A percentile compares a stretch with the other conserved stretches of the same genome.
These are phyloP conservation scores for Incumbomyces lentus DNA, from an alignment of 2,329 filamentous ascomycete genomes.

Conservation along the genomic window DNA sequence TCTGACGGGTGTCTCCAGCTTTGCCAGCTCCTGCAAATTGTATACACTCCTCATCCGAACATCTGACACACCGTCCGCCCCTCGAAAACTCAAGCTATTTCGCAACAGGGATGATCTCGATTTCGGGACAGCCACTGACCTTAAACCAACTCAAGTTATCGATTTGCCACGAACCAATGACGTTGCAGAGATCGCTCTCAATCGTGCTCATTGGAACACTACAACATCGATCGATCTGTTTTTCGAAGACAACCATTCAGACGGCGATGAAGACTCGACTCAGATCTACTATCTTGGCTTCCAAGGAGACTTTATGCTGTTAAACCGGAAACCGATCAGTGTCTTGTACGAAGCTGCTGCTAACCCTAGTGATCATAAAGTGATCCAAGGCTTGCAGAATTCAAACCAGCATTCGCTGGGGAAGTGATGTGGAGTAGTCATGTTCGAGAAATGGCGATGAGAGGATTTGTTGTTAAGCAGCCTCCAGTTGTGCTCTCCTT, in stretches of 20 bases:
- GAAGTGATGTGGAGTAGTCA: slow-evolving; percentile 23
- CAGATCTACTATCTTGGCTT: slow-evolving; percentile 77
- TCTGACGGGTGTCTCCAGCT: slow-evolving; percentile 43
- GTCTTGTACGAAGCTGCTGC: slow-evolving; percentile 91
- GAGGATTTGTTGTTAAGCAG: slow-evolving; percentile 12
- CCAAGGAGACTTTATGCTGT: slow-evolving; percentile 83
- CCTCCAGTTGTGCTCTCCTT: slow-evolving; percentile 22
- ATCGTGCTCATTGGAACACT: slow-evolving; percentile 77
- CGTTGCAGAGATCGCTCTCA: slow-evolving; percentile 77
- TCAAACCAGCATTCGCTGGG: slow-evolving; percentile 32
- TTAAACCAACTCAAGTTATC: slow-evolving; percentile 62
- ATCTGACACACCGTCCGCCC: slow-evolving; percentile 58
- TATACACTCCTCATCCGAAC: slow-evolving; percentile 81
- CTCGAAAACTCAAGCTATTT: slow-evolving; percentile 75
- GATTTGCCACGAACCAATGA: slow-evolving; percentile 51
- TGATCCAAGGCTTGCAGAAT: slow-evolving; percentile 34
- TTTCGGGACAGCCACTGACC: slow-evolving; percentile 63
- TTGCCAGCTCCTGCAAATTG: slow-evolving; percentile 86
- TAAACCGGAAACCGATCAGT: slow-evolving; percentile 71
- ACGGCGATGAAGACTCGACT: slow-evolving; percentile 70
- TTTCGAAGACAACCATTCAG: slow-evolving; percentile 81
- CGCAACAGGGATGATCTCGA: slow-evolving; percentile 81
- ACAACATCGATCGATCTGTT: slow-evolving; percentile 77
- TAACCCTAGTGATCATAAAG: slow-evolving; percentile 73
- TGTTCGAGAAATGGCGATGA: background rate